Evolutionary conservation across 1,139 yeast species (phyloP).

Genomic region (Debaryomycetaceae sp.): DNA sequence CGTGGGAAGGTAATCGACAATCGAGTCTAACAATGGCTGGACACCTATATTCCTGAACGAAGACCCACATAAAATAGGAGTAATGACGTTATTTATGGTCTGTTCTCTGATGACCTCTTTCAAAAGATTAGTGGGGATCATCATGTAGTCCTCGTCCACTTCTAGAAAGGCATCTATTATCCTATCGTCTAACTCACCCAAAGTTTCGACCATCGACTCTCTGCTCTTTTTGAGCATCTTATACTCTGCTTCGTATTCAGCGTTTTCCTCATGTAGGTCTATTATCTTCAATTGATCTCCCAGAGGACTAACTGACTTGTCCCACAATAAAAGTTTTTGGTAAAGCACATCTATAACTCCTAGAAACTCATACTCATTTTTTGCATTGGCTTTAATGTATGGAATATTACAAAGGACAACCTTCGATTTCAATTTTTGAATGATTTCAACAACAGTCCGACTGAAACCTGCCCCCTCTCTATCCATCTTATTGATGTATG

Average conservation of each 20-base stretch:
- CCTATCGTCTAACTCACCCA: constrained; percentile 77
- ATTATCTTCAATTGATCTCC: constrained; percentile 56
- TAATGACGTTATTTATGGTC: constrained; percentile 54
- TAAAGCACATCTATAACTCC: constrained; percentile 87
- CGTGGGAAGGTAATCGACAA: constrained; percentile 73
- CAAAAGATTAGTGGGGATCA: constrained; percentile 50
- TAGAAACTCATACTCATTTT: constrained; percentile 46
- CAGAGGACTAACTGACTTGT: constrained; percentile 36
- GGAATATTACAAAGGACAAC: constrained; percentile 82
- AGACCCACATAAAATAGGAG: constrained; percentile 91
- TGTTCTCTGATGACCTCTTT: constrained; percentile 58
- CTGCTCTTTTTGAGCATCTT: constrained; percentile 58
- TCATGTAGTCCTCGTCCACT: constrained; percentile 65
- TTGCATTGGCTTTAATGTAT: constrained; percentile 44
- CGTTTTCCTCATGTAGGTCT: constrained; percentile 31
- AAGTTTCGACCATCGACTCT: constrained; percentile 75
- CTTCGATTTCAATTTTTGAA: constrained; percentile 70
- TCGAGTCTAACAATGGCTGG: constrained; percentile 87
- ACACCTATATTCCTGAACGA: constrained; percentile 92
- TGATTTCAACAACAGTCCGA: constrained; percentile 81
- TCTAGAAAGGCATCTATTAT: constrained; percentile 76
- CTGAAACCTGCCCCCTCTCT: constrained; percentile 94
- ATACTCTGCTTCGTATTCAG: constrained; percentile 28
- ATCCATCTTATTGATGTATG: constrained; percentile 93
- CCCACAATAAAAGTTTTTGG: constrained; percentile 65